Conservation (phyloP, 2,329 filamentous ascomycete genomes). For the Cladosporium velox region DNA sequence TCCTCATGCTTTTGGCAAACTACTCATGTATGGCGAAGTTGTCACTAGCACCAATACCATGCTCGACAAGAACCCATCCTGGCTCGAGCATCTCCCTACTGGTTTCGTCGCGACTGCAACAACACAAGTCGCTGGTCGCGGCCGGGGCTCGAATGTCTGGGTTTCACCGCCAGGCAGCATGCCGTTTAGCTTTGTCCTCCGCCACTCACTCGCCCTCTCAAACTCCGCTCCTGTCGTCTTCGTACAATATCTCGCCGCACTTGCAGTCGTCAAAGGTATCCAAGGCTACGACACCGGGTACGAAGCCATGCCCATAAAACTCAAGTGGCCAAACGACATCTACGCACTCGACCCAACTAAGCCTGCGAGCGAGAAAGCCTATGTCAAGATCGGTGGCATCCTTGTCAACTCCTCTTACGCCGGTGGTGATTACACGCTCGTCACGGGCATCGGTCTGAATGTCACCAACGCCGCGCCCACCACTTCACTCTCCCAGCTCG, state of each 20-base stretch:
- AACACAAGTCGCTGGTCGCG: conserved; percentile 82
- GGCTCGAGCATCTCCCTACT: conserved; percentile 73
- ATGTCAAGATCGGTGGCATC: conserved; percentile 91
- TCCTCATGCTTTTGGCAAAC: conserved; percentile 68
- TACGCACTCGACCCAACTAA: conserved; percentile 42
- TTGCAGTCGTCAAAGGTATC: conserved; percentile 83
- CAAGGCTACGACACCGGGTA: conserved; percentile 77
- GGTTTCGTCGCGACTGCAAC: conserved; percentile 90
- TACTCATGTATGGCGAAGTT: conserved; percentile 84
- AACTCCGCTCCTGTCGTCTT: conserved; percentile 81
- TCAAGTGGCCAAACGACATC: conserved; percentile 99
- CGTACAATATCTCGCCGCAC: conserved; percentile 86
- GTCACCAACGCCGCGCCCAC: conserved; percentile 87
- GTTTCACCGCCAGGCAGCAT: conserved; percentile 83
- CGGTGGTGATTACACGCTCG: conserved; percentile 74
- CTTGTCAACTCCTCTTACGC: conserved; percentile 85
- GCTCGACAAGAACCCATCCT: conserved; percentile 83
- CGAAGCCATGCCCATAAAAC: conserved; percentile 71
- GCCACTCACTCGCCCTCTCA: conserved; percentile 74
- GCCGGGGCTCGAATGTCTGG: conserved; percentile 92
- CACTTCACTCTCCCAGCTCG: conserved; percentile 77
- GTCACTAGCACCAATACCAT: conserved; percentile 93
- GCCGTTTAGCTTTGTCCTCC: conserved; percentile 85
- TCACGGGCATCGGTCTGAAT: conserved; percentile 83
- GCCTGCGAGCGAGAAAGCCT: conserved; percentile 59